A percentile compares a stretch with the other conserved stretches of the same genome.
These are phyloP conservation scores for Plasmodium malariae DNA, from an alignment of 169 alveolate species.

Conservation along the genomic window DNA sequence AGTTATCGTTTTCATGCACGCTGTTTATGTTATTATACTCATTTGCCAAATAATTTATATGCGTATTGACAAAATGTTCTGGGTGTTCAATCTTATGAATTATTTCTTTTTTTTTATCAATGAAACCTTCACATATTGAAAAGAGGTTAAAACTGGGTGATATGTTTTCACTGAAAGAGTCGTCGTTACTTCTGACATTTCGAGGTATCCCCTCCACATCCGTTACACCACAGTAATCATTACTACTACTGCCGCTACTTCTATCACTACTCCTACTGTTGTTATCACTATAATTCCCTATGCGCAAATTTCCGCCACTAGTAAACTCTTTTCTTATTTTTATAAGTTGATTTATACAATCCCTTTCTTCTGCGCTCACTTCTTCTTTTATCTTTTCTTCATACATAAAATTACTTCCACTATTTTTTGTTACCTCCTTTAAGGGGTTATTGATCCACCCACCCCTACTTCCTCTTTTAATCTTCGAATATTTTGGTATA, in stretches of 20 bases:
- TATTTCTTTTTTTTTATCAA: slow-evolving; percentile 68
- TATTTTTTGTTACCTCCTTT: slow-evolving; percentile 67
- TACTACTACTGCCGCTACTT: not conserved
- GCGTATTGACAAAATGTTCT: slow-evolving; percentile 55
- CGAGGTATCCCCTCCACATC: too few species aligned
- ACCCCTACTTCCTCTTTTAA: slow-evolving; percentile 71
- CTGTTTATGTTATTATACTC: slow-evolving; percentile 48
- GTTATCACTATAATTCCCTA: not conserved
- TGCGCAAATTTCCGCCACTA: not conserved
- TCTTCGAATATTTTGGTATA: slow-evolving; percentile 63
- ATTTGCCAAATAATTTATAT: slow-evolving; percentile 42
- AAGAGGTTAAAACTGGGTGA: slow-evolving; percentile 9
- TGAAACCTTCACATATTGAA: slow-evolving; percentile 63
- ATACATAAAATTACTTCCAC: slow-evolving; percentile 59
- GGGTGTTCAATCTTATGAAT: slow-evolving; percentile 67
- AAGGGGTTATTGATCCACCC: slow-evolving; percentile 75
- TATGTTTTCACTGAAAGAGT: not conserved
- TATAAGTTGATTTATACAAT: slow-evolving; percentile 50
- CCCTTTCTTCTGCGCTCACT: slow-evolving; percentile 40
- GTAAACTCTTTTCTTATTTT: slow-evolving; percentile 23
- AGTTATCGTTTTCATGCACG: slow-evolving; percentile 26
- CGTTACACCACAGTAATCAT: not conserved
- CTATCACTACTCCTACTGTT: too few species aligned
- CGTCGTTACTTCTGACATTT: not conserved
- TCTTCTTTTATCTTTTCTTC: slow-evolving; percentile 71